Base-by-base conservation (phyloP, 2,329 filamentous ascomycete species). In the Basipetospora chlamydospora region DNA sequence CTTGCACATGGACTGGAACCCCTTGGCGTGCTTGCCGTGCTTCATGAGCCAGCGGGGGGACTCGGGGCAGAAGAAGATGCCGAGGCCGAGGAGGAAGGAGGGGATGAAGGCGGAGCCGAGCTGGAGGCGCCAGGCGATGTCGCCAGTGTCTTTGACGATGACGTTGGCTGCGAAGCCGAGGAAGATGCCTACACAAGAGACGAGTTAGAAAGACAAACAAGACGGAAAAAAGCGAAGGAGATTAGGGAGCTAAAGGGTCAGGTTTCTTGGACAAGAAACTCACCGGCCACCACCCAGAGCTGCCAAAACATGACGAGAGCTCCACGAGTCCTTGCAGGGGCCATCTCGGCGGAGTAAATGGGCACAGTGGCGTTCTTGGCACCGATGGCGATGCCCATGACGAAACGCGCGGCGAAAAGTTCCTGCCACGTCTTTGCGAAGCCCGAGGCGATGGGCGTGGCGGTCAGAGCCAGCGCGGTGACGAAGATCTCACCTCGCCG, bases 401-500 rank as follows among this genome's bases (percentile, higher is more conserved):
- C 44, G 43, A 57, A 50, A 28, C 56, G 53, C 23, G 26, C 25
- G 12, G 64, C 56, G 26, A 73, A 61, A 3, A 77, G 56, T 45
- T 77, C 60, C 7, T 52, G 54, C 72, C 73, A 81, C 22, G 54
- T 69, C 43, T 76, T 70, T 6, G 64, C 62, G n/a, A 72, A 47
- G 0, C 65, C 75, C 43, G 66, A 70, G 15, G 74, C 74, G 44
- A 80, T 70, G 1, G 66, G 32, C 7, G 32, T 34, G 70, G 67
- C 2, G 73, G 58, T 9, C 77, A 47, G 2, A 78, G 54, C 45
- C 70, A 78, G 49, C 9, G 69, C 71, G 6, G 67, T 66, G 31
- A 77, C 50, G 48, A 79, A 80, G 41, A 80, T 80, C 29, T 70
- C 68, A 8, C 74, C 75, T 10, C 77, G 64, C 42, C 78, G 71